Percentiles rank a stretch among this genome's conserved stretches.
phyloP scores from a whole-genome alignment of 208 protist genomes.

The Leishmania amazonensis region DNA sequence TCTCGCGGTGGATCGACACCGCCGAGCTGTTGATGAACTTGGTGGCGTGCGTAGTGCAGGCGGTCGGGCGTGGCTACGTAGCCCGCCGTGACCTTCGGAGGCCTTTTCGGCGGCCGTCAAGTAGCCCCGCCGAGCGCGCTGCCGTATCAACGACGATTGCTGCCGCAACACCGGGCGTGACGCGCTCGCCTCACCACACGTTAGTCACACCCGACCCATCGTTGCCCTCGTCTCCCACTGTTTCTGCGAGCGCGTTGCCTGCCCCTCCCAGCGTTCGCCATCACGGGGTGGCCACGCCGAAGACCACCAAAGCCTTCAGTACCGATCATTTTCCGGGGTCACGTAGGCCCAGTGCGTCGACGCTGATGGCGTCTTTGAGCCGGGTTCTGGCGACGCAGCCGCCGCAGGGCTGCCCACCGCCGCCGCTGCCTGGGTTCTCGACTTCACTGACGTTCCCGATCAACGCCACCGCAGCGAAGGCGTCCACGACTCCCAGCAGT shows the following conservation, averaged over 20 bases:
- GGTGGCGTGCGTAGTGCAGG: constrained; percentile 29
- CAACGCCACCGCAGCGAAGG: background rate
- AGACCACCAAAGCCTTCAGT: background rate
- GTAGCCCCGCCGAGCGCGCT: background rate
- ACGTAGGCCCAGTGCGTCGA: background rate
- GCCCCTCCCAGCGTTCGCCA: background rate
- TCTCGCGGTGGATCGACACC: background rate
- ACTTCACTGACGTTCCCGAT: background rate
- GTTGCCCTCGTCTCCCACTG: background rate
- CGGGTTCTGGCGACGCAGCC: background rate
- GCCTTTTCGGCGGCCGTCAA: background rate
- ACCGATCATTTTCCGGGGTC: background rate
- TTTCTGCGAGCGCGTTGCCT: no score
- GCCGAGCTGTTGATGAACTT: constrained; percentile 16
- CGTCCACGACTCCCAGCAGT: background rate
- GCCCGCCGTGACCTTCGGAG: constrained; percentile 16
- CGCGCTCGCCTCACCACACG: background rate
- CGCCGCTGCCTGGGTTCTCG: constrained; percentile 17
- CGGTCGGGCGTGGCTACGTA: constrained; percentile 40
- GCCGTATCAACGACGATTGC: background rate
- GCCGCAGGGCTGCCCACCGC: background rate
- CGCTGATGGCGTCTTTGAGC: background rate
- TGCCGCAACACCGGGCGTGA: background rate
- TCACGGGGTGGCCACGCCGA: background rate
- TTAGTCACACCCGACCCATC: background rate